A percentile compares a stretch with the other conserved stretches of the same genome.
These are phyloP conservation scores for Cyberlindnera petersonii DNA, from an alignment of 805 yeast species.

Conservation along the genomic window DNA sequence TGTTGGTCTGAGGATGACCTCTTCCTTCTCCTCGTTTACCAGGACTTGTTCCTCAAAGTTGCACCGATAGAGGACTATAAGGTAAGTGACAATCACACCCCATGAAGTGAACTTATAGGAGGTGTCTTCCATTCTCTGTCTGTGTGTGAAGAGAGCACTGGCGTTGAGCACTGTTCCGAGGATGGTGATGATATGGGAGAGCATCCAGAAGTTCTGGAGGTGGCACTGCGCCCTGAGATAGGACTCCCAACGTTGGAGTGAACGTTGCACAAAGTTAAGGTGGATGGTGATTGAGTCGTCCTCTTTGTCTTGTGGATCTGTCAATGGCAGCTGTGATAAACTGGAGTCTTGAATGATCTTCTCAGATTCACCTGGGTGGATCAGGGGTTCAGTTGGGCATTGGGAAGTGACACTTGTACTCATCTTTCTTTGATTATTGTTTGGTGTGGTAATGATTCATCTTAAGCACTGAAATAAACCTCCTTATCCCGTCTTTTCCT, in stretches of 20 bases:
- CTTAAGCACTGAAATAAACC: no score
- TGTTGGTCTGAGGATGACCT: slow-evolving; percentile 12
- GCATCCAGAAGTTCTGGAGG: slow-evolving; percentile 25
- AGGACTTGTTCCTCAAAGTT: slow-evolving; percentile 19
- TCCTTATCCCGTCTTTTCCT: no score
- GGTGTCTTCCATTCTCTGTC: neutral
- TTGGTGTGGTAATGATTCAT: no score
- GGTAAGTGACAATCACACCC: slow-evolving; percentile 24
- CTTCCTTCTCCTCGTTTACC: slow-evolving; percentile 14
- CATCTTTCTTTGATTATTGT: no score
- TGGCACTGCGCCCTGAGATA: slow-evolving; percentile 14
- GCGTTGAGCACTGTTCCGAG: slow-evolving; percentile 15
- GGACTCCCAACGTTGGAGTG: slow-evolving; percentile 3
- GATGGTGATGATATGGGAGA: slow-evolving; percentile 24
- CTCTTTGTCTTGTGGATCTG: no score
- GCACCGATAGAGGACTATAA: slow-evolving; percentile 25
- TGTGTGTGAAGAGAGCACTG: slow-evolving; percentile 3
- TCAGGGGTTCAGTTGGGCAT: no score
- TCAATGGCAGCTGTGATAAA: no score
- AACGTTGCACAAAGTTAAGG: slow-evolving; percentile 3
- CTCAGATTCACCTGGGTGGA: no score
- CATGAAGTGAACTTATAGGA: slow-evolving; percentile 18
- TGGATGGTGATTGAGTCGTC: slow-evolving; percentile 12
- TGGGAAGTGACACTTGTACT: no score
- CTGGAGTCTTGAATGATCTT: no score